These are phyloP conservation scores for Metschnikowia bowlesiae DNA, from an alignment of 805 yeast genomes.

Conservation along the genomic window DNA sequence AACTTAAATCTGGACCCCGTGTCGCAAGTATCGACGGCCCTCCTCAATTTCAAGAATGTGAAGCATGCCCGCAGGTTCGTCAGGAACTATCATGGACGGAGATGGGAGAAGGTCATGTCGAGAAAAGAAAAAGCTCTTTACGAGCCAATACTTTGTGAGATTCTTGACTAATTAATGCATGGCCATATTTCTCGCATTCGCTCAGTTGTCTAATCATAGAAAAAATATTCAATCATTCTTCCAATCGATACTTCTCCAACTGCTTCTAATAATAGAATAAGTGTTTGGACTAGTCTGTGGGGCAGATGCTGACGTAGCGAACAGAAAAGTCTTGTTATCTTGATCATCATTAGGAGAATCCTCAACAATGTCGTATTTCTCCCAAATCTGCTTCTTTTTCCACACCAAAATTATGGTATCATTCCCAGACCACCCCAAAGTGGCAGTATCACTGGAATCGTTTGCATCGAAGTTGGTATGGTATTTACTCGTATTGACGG, in stretches of 20 bases:
- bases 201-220: too few species aligned
- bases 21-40: slow-evolving; percentile 23
- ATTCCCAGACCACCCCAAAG: slow-evolving; percentile 71
- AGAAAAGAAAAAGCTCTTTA: slow-evolving; percentile 27
- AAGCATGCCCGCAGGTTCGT: slow-evolving; percentile 50
- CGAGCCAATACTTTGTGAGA: slow-evolving; percentile 37
- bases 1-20: slow-evolving; percentile 24
- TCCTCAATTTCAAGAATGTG: slow-evolving; percentile 43
- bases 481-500: slow-evolving; percentile 50
- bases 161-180: slow-evolving; percentile 19
- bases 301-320: neutral
- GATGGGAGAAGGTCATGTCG: slow-evolving; percentile 29
- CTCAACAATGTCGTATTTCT: slow-evolving; percentile 70
- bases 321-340: neutral
- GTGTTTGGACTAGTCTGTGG: neutral
- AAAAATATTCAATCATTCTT: slow-evolving; percentile 15
- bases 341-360: neutral
- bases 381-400: slow-evolving; percentile 76
- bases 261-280: slow-evolving; percentile 56
- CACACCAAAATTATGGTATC: slow-evolving; percentile 72
- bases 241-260: slow-evolving; percentile 58
- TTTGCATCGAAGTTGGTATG: slow-evolving; percentile 20
- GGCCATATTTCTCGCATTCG: neutral
- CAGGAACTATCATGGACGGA: slow-evolving; percentile 49
- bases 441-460: slow-evolving; percentile 30